A percentile compares a stretch with the other conserved stretches of the same genome.
Evolutionary conservation across 2,329 filamentous ascomycete species (phyloP).

Genomic region (Pseudogymnoascus sp.): DNA sequence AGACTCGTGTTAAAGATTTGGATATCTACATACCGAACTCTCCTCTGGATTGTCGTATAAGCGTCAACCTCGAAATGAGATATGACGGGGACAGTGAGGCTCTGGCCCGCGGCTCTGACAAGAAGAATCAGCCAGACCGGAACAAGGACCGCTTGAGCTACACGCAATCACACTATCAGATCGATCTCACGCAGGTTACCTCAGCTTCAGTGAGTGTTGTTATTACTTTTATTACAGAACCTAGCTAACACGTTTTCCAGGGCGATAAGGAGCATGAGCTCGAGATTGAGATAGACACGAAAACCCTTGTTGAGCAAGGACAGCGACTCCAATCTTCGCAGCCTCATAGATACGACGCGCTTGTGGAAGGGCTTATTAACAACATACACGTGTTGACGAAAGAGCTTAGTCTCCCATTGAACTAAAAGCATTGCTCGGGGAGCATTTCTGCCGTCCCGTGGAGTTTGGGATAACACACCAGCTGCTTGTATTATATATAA

Average conservation of each 20-base stretch:
- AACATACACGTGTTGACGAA: constrained; percentile 43
- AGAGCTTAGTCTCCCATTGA: background rate
- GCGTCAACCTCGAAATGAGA: constrained; percentile 88
- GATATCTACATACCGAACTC: constrained; percentile 73
- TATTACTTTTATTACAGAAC: background rate
- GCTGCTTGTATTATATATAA: constrained; percentile 5
- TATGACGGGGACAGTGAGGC: constrained; percentile 62
- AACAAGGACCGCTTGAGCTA: constrained; percentile 91
- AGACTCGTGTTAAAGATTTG: constrained; percentile 80
- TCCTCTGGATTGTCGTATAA: constrained; percentile 84
- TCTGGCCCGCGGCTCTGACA: constrained; percentile 28
- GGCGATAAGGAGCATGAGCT: constrained; percentile 67
- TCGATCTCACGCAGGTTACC: constrained; percentile 89
- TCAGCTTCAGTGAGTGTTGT: constrained; percentile 25
- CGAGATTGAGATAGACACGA: constrained; percentile 67
- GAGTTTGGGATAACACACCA: background rate
- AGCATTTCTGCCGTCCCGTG: background rate
- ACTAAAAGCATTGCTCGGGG: background rate
- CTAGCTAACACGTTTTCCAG: constrained; percentile 15
- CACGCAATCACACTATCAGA: constrained; percentile 75
- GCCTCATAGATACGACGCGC: constrained; percentile 54
- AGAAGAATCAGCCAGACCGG: constrained; percentile 46
- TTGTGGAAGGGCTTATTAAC: constrained; percentile 68
- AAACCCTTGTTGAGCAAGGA: constrained; percentile 59
- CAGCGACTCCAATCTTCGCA: constrained; percentile 43